Evolutionary conservation across 2,329 filamentous ascomycete species (phyloP), one percentile per base, ranked within the genome.

Genomic region (Penicillium occitanis): DNA sequence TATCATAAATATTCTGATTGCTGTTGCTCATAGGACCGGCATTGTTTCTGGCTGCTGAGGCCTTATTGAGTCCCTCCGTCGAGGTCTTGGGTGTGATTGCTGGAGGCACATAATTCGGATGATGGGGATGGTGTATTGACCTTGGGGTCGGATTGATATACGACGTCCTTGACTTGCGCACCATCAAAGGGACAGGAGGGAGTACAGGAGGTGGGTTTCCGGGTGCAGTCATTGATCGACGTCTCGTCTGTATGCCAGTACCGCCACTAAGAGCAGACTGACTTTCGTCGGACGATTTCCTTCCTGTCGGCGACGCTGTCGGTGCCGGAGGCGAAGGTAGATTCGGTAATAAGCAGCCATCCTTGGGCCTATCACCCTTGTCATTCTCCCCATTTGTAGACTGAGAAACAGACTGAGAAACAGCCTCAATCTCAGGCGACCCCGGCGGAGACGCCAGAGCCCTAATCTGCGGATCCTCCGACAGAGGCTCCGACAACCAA

Each of bases 161-260:
- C 14, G 71, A 67, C 2, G 71, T 71, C 11, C 68, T 69, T n/a
- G 75, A 74, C 64, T 73, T 70, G 50, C 68, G 70, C 4, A 75
- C 70, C 35, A 69, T 73, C 33, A 68, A 53, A 13, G 74, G 72
- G 22, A 70, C 71, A 11, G 70, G 71, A 19, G 68, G 65, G 14
- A 77, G 71, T 0, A 78, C 75, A 63, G 76, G 75, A 17, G 77
- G 76, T 1, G 76, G 75, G n/a, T 77, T 74, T 58, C 73, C 73
- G 1, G 76, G 77, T 64, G 70, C 75, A 67, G 72, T 58, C 73
- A 46, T 75, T 76, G 25, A 58, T 44, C 59, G 61, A 37, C n/a
- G 37, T 46, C 40, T 63, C 13, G 60, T 59, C 57, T 30, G 53
- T 19, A 25, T 40, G 11, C n/a, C 13, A 30, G 44, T 11, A 11